Conservation (phyloP, 2,329 filamentous ascomycete species). For the Leptographium flavum region DNA sequence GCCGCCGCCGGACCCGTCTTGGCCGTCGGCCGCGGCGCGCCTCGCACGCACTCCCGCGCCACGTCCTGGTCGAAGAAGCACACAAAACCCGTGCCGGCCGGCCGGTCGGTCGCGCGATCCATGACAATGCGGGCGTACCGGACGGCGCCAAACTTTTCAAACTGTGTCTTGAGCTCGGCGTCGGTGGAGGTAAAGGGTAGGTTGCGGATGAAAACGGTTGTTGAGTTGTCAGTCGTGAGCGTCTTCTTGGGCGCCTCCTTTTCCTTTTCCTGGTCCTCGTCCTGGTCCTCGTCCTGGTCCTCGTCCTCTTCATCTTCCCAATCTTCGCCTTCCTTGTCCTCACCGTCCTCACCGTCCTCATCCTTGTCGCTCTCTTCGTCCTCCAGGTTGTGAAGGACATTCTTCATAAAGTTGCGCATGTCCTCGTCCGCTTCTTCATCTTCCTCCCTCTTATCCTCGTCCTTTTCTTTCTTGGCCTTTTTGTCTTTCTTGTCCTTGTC, state of each 20-base stretch:
- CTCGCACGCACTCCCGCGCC: constrained; percentile 60
- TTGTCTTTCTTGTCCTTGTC: constrained; percentile 16
- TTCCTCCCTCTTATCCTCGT: constrained; percentile 13
- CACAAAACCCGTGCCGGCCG: constrained; percentile 87
- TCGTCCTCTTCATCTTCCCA: constrained; percentile 28
- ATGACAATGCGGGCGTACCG: constrained; percentile 86
- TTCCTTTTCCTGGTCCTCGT: constrained; percentile 16
- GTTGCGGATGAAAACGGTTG: constrained; percentile 86
- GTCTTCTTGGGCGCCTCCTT: constrained; percentile 17
- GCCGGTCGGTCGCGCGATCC: constrained; percentile 70
- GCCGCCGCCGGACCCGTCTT: neutral
- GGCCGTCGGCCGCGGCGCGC: constrained; percentile 45
- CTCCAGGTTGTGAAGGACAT: constrained; percentile 41
- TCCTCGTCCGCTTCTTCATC: constrained; percentile 22
- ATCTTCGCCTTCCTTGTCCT: constrained; percentile 28
- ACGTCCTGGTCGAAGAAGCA: constrained; percentile 74
- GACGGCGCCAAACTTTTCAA: constrained; percentile 73
- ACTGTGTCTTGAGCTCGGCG: constrained; percentile 70
- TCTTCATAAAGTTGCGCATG: constrained; percentile 42
- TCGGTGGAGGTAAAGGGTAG: constrained; percentile 81
- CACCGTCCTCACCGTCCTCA: constrained; percentile 30
- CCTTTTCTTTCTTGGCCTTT: constrained; percentile 16
- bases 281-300: constrained; percentile 24
- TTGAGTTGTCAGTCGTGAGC: constrained; percentile 44
- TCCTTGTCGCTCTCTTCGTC: constrained; percentile 40